phyloP scores from a whole-genome alignment of 495 filamentous ascomycete species.

The Talaromyces adpressus region DNA sequence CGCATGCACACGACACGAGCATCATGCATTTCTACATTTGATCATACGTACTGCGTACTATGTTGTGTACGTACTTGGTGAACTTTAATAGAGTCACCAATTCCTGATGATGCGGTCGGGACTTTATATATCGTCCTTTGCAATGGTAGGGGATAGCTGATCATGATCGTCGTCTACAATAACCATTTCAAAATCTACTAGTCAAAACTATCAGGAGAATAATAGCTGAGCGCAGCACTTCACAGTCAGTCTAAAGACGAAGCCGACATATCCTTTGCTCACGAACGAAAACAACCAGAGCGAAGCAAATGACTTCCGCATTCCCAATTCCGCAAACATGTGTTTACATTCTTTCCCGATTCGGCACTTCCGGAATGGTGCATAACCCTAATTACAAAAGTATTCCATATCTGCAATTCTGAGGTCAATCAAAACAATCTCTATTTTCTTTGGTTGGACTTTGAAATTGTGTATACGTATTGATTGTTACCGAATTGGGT shows the following conservation, averaged over 20 bases:
- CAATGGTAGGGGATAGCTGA: neutral
- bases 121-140: neutral
- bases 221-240: neutral
- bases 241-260: neutral
- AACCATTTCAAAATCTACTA: neutral
- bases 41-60: neutral
- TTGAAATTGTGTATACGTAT: neutral
- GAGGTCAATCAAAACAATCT: neutral
- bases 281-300: neutral
- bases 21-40: neutral
- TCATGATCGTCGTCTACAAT: neutral
- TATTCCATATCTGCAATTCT: neutral
- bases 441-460: neutral
- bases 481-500: too few species aligned
- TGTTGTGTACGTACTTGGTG: neutral
- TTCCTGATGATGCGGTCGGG: neutral
- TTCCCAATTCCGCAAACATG: conserved; percentile 10
- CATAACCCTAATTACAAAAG: conserved; percentile 1
- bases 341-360: conserved; percentile 9
- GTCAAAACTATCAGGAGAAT: neutral
- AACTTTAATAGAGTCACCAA: neutral
- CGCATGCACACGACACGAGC: neutral
- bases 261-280: neutral
- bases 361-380: conserved; percentile 9
- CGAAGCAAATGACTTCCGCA: neutral